These are phyloP conservation scores for Mallotus repandus DNA, from an alignment of 441 rosid species.

Conservation along the genomic window DNA sequence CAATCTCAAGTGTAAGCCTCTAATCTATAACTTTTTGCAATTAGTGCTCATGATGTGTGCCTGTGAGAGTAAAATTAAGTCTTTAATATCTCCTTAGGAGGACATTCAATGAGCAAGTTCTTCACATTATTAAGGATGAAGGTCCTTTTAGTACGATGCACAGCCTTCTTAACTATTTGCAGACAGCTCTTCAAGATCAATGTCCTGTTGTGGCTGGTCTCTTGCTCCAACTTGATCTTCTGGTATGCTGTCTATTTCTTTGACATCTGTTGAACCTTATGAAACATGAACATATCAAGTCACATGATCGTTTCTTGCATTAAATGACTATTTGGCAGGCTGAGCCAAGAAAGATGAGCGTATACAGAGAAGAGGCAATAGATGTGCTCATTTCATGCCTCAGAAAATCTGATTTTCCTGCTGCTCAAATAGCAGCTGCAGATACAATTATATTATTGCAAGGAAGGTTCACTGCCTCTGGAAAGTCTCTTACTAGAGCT, in stretches of 20 bases:
- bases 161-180: conserved; percentile 50
- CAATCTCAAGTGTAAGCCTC: background rate
- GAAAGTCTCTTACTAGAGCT: conserved; percentile 54
- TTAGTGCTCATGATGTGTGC: background rate
- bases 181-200: conserved; percentile 51
- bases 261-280: too few relatives aligned
- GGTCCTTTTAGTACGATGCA: conserved; percentile 70
- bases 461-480: conserved; percentile 64
- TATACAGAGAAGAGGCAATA: conserved; percentile 72
- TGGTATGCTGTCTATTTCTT: conserved; percentile 38
- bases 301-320: background rate
- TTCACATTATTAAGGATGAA: conserved; percentile 56
- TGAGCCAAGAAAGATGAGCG: conserved; percentile 77
- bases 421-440: conserved; percentile 63
- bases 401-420: conserved; percentile 49
- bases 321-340: conserved; percentile 37
- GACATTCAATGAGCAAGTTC: conserved; percentile 56
- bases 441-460: conserved; percentile 52
- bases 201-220: conserved; percentile 68
- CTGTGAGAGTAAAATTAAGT: background rate
- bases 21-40: background rate
- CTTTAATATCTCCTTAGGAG: conserved; percentile 38
- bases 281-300: background rate
- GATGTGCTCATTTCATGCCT: conserved; percentile 65
- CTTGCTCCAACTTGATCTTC: conserved; percentile 72